Percentiles rank a stretch among this genome's conserved stretches.
Conservation (phyloP, 345 rosid genomes). For the Dipteronia dyeriana region DNA sequence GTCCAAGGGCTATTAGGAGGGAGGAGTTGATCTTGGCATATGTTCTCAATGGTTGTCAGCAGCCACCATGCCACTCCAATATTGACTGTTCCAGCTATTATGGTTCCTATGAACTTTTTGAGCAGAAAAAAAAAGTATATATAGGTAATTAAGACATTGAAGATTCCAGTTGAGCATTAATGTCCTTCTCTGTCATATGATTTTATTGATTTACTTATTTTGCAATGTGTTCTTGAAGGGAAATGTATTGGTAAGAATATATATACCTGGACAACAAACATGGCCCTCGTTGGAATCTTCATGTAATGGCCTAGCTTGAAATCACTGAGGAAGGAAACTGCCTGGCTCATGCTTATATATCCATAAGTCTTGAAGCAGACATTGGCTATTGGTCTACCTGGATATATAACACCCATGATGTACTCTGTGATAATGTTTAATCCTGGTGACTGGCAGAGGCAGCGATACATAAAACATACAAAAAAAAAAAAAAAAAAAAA, state of each 20-base stretch:
- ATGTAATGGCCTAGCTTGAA: conserved; percentile 67
- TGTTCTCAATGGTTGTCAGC: conserved; percentile 46
- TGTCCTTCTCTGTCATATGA: background rate
- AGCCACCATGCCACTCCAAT: conserved; percentile 55
- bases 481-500: too few species aligned
- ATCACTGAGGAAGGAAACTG: conserved; percentile 54
- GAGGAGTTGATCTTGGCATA: conserved; percentile 50
- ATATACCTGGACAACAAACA: conserved; percentile 52
- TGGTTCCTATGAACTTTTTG: conserved; percentile 43
- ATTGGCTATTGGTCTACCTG: conserved; percentile 64
- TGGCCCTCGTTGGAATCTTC: conserved; percentile 60
- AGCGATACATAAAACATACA: background rate
- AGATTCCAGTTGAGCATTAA: background rate
- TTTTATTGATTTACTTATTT: background rate
- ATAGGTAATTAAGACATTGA: conserved; percentile 7
- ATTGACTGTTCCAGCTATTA: conserved; percentile 54
- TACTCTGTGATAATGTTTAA: conserved; percentile 62
- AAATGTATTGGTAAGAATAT: background rate
- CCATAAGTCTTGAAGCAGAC: conserved; percentile 59
- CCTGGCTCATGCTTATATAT: conserved; percentile 60
- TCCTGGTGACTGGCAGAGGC: conserved; percentile 45
- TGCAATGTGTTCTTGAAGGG: background rate
- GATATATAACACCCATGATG: conserved; percentile 54
- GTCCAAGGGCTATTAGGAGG: conserved; percentile 67
- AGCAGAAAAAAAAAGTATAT: background rate